A percentile compares a stretch with the other conserved stretches of the same genome.
phyloP scores from a whole-genome alignment of 106 monocot genomes.

The Vanilla planifolia region DNA sequence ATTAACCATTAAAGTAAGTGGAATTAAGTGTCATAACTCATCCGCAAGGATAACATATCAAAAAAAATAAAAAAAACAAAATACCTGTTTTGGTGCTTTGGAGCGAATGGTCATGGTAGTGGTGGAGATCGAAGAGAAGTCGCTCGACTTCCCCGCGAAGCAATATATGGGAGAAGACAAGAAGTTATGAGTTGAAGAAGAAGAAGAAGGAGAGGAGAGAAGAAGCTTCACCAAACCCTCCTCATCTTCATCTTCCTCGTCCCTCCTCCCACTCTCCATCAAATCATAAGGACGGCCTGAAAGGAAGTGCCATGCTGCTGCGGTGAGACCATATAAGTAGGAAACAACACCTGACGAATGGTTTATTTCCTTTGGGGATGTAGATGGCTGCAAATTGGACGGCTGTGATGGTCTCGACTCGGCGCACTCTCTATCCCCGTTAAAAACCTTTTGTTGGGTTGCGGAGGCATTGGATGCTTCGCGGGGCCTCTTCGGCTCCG shows the following conservation, averaged over 20 bases:
- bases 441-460: conserved; percentile 6
- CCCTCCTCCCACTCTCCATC: conserved; percentile 1
- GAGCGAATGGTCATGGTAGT: neutral
- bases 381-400: neutral
- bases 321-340: neutral
- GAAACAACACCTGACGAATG: neutral
- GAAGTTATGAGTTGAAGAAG: neutral
- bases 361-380: neutral
- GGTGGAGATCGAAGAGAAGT: neutral
- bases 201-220: conserved; percentile 5
- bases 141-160: neutral
- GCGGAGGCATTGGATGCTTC: conserved; percentile 9
- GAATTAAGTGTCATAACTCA: neutral
- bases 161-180: neutral
- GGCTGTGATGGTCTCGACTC: neutral
- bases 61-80: neutral
- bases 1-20: neutral
- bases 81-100: neutral
- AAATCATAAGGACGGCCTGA: neutral
- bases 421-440: neutral
- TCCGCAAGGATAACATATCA: neutral
- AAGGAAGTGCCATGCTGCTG: neutral
- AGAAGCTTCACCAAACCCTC: conserved; percentile 8
- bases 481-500: neutral
- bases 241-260: conserved; percentile 5